Percentiles rank a stretch among this genome's conserved stretches.
Conservation (phyloP, 164 flowering plant species). For the Platanus orientalis region DNA sequence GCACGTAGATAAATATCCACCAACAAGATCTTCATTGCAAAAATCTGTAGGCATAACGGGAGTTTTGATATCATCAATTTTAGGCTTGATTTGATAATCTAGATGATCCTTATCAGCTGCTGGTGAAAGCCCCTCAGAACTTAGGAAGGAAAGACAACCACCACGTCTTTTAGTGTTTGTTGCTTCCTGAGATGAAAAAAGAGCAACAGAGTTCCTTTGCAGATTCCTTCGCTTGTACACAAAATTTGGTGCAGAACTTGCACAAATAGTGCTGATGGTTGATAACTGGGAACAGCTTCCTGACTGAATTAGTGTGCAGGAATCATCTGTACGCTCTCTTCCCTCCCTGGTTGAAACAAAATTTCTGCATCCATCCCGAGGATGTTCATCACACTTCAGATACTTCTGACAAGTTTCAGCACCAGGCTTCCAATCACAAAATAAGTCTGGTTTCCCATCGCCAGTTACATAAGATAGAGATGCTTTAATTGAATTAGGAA, state of each 20-base stretch:
- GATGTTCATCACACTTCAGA: slow-evolving; percentile 23
- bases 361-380: slow-evolving; percentile 23
- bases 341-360: slow-evolving; percentile 14
- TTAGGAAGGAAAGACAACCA: slow-evolving; percentile 26
- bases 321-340: slow-evolving; percentile 14
- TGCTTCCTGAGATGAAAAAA: slow-evolving; percentile 13
- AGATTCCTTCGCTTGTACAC: slow-evolving; percentile 57
- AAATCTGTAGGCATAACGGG: slow-evolving; percentile 16
- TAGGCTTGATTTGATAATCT: slow-evolving; percentile 17
- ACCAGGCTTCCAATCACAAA: slow-evolving; percentile 34
- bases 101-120: slow-evolving; percentile 13
- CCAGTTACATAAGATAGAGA: slow-evolving; percentile 33
- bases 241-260: slow-evolving; percentile 29
- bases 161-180: slow-evolving; percentile 27
- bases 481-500: slow-evolving; percentile 37
- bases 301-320: slow-evolving; percentile 11
- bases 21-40: slow-evolving; percentile 11
- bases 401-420: slow-evolving; percentile 37
- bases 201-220: slow-evolving; percentile 21
- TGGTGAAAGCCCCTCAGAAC: slow-evolving; percentile 29
- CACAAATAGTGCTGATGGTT: slow-evolving; percentile 28
- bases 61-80: slow-evolving; percentile 15
- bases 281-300: slow-evolving; percentile 34
- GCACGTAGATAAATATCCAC: background rate
- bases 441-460: slow-evolving; percentile 24